phyloP scores from a whole-genome alignment of 129 eudicot species.

The Logfia minima region DNA sequence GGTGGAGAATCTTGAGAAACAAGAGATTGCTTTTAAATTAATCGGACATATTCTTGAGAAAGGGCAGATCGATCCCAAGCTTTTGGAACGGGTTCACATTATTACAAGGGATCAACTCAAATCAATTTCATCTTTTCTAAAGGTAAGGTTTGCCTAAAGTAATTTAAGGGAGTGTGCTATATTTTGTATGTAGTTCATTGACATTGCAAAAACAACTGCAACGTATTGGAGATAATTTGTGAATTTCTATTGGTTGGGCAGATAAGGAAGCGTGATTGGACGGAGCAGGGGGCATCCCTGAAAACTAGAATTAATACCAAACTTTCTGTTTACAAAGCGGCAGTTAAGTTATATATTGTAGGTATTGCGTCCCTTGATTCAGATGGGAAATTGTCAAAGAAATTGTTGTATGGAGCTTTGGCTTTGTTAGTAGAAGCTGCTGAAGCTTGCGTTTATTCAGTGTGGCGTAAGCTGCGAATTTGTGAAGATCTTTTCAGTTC shows the following conservation, averaged over 20 bases:
- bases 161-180: slow-evolving; percentile 13
- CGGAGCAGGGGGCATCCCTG: slow-evolving; percentile 70
- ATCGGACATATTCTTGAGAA: slow-evolving; percentile 60
- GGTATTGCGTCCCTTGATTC: slow-evolving; percentile 63
- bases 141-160: slow-evolving; percentile 45
- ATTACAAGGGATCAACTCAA: slow-evolving; percentile 71
- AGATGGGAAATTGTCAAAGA: slow-evolving; percentile 79
- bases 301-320: slow-evolving; percentile 71
- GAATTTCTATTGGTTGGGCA: slow-evolving; percentile 46
- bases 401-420: slow-evolving; percentile 70
- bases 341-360: slow-evolving; percentile 52
- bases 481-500: slow-evolving; percentile 94
- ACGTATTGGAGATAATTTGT: slow-evolving; percentile 11
- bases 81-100: slow-evolving; percentile 70
- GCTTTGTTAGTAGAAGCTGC: slow-evolving; percentile 86
- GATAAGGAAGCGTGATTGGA: slow-evolving; percentile 94
- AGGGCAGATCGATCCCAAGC: slow-evolving; percentile 50
- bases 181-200: slow-evolving; percentile 15
- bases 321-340: slow-evolving; percentile 81
- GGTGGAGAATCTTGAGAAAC: slow-evolving; percentile 73
- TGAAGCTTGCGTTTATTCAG: slow-evolving; percentile 77
- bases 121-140: slow-evolving; percentile 65
- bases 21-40: slow-evolving; percentile 71
- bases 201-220: slow-evolving; percentile 9
- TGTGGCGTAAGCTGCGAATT: slow-evolving; percentile 84